phyloP scores from a whole-genome alignment of 2,329 filamentous ascomycete genomes.

The Colletotrichum tanaceti region DNA sequence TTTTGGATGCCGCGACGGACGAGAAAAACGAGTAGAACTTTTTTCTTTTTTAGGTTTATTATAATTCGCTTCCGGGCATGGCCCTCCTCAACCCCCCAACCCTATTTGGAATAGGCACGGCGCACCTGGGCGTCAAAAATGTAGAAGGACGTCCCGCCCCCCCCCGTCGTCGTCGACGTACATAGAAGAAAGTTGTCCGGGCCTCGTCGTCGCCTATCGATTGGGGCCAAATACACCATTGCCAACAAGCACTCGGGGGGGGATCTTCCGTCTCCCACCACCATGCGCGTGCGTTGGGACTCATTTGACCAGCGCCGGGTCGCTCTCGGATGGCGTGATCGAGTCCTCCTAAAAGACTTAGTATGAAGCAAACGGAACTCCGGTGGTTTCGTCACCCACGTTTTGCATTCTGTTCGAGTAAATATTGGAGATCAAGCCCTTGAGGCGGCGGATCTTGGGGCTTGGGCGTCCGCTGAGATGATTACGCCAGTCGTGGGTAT shows the following conservation, averaged over 20 bases:
- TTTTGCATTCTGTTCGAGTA: constrained; percentile 26
- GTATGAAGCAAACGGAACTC: constrained; percentile 33
- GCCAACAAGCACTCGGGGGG: too few relatives aligned
- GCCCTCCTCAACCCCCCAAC: neutral
- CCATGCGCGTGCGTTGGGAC: neutral
- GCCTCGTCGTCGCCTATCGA: neutral
- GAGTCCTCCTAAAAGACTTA: constrained; percentile 38
- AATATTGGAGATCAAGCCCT: neutral
- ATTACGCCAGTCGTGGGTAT: neutral
- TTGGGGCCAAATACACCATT: neutral
- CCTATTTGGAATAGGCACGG: neutral
- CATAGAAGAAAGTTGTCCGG: constrained; percentile 22
- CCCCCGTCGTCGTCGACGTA: constrained; percentile 1
- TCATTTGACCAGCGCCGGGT: neutral
- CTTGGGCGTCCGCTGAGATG: neutral
- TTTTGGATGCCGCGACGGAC: neutral
- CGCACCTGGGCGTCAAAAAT: constrained; percentile 1
- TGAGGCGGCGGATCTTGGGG: neutral
- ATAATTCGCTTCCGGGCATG: constrained; percentile 20
- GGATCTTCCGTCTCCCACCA: neutral
- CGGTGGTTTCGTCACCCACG: constrained; percentile 36
- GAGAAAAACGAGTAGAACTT: neutral
- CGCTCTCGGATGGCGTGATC: neutral
- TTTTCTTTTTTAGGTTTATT: constrained; percentile 14
- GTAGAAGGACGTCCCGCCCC: constrained; percentile 10